Evolutionary conservation across 352 stramenopile genomes (phyloP).

Genomic region (Globisporangium cystogenes): DNA sequence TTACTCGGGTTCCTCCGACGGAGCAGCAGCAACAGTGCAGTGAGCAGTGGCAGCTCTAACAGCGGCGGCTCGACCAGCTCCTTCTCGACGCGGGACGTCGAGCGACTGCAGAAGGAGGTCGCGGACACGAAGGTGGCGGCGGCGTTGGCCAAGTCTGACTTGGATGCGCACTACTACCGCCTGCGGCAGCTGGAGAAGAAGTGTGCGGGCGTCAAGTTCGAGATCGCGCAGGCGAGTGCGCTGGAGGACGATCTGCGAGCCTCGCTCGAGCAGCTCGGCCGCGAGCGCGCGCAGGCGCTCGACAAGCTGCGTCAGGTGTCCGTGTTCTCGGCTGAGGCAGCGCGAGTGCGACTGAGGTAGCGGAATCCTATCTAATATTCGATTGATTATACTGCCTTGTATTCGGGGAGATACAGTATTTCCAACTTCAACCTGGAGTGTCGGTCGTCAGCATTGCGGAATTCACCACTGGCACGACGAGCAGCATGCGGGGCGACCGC

Average conservation of each 20-base stretch:
- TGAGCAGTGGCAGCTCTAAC: not conserved
- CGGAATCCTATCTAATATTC: not conserved
- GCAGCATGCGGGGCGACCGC: not conserved
- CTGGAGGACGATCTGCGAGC: constrained; percentile 61
- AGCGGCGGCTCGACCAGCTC: not conserved
- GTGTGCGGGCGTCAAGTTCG: constrained; percentile 51
- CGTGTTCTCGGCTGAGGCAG: constrained; percentile 29
- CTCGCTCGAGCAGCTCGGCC: constrained; percentile 42
- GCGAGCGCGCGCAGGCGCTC: constrained; percentile 35
- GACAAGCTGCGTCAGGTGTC: constrained; percentile 61
- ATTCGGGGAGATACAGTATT: not conserved
- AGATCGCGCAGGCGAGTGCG: constrained; percentile 51
- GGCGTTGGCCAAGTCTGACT: constrained; percentile 47
- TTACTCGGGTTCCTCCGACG: constrained; percentile 15
- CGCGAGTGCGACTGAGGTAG: not conserved
- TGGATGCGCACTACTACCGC: constrained; percentile 55
- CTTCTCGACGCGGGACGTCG: constrained; percentile 48
- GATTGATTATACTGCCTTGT: not conserved
- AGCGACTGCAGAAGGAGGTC: constrained; percentile 56
- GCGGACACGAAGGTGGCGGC: constrained; percentile 59
- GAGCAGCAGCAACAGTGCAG: constrained; percentile 10
- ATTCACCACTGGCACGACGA: not conserved
- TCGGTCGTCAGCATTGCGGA: not conserved
- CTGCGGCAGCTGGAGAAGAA: constrained; percentile 56
- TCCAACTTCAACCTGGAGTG: not conserved